Conservation (phyloP, 352 stramenopile species). For the Globisporangium cederbergense region DNA sequence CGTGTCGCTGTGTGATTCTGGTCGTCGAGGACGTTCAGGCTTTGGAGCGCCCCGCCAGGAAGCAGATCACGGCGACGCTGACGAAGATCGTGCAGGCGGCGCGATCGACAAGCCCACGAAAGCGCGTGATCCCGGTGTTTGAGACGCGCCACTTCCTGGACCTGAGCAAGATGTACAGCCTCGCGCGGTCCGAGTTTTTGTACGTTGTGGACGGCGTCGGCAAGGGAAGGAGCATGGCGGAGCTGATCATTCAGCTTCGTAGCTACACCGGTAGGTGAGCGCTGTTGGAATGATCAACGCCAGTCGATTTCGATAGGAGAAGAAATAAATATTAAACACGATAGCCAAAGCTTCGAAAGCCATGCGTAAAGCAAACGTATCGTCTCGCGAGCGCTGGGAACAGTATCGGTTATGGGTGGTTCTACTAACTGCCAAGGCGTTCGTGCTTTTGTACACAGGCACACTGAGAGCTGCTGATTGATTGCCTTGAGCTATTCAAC, state of each 20-base stretch:
- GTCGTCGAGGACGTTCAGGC: conserved; percentile 34
- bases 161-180: conserved; percentile 73
- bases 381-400: not conserved
- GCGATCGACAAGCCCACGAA: conserved; percentile 20
- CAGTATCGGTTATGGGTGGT: not conserved
- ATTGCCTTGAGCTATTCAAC: too few relatives aligned
- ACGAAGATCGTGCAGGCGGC: conserved; percentile 35
- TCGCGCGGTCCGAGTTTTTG: conserved; percentile 60
- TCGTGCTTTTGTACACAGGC: not conserved
- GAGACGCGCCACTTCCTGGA: conserved; percentile 59
- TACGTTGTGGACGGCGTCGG: conserved; percentile 61
- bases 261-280: conserved; percentile 3
- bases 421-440: not conserved
- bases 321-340: not conserved
- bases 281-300: not conserved
- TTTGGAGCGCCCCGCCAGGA: conserved; percentile 26
- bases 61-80: conserved; percentile 36
- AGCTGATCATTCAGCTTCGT: conserved; percentile 42
- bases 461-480: not conserved
- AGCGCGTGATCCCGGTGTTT: conserved; percentile 52
- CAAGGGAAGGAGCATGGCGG: conserved; percentile 29
- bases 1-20: conserved; percentile 29
- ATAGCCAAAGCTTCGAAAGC: not conserved
- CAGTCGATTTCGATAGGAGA: not conserved
- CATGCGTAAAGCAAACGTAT: not conserved